Evolutionary conservation across 2,329 filamentous ascomycete species (phyloP).

Genomic region (Ophiostoma novo-ulmi): DNA sequence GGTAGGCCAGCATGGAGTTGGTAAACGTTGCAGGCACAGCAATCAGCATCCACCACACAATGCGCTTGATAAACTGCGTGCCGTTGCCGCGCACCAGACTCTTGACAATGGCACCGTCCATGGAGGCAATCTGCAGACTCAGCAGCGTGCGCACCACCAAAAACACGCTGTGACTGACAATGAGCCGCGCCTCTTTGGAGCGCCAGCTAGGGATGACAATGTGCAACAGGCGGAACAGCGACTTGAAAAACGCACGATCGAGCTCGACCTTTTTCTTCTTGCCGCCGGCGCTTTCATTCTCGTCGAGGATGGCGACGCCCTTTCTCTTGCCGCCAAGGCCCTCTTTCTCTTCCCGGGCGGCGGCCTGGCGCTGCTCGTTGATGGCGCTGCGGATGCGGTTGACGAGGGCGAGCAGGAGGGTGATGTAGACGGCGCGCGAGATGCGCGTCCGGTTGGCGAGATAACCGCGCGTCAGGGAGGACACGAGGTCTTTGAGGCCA

Average conservation of each 20-base stretch:
- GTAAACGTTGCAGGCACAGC: slow-evolving; percentile 95
- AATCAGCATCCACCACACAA: slow-evolving; percentile 98
- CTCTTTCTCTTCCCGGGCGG: slow-evolving; percentile 55
- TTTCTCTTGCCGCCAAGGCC: slow-evolving; percentile 32
- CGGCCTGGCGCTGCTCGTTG: slow-evolving; percentile 68
- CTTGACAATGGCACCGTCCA: slow-evolving; percentile 91
- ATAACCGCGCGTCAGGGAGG: slow-evolving; percentile 66
- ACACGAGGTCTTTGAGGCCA: slow-evolving; percentile 60
- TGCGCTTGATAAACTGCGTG: slow-evolving; percentile 77
- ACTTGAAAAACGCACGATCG: slow-evolving; percentile 75
- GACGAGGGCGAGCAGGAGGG: slow-evolving; percentile 71
- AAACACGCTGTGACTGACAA: slow-evolving; percentile 90
- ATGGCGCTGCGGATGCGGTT: slow-evolving; percentile 90
- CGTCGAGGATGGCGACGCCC: background rate
- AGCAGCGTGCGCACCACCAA: slow-evolving; percentile 85
- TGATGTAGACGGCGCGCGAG: slow-evolving; percentile 76
- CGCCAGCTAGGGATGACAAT: slow-evolving; percentile 89
- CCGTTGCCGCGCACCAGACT: slow-evolving; percentile 86
- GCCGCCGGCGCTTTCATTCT: slow-evolving; percentile 1
- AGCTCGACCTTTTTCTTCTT: slow-evolving; percentile 79
- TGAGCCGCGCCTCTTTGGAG: slow-evolving; percentile 78
- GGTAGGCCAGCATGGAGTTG: slow-evolving; percentile 97
- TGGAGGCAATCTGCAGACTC: slow-evolving; percentile 89
- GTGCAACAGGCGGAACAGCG: slow-evolving; percentile 67
- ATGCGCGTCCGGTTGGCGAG: slow-evolving; percentile 74